These are phyloP conservation scores for Cynara cardunculus DNA, from an alignment of 129 eudicot genomes.

Conservation along the genomic window DNA sequence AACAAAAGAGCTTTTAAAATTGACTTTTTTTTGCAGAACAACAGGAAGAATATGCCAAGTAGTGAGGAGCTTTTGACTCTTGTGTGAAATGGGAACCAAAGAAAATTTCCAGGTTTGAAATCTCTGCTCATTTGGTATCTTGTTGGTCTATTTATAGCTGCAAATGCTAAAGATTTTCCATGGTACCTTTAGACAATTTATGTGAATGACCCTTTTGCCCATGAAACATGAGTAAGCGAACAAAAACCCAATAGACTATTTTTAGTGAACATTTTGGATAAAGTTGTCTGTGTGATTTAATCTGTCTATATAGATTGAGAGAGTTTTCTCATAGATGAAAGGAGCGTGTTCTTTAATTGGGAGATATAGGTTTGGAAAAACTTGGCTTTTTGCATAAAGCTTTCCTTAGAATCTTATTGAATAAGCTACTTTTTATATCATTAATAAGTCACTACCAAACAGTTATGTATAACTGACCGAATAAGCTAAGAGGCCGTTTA, in stretches of 20 bases:
- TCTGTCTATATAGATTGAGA: too few relatives aligned
- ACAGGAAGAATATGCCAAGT: conserved; percentile 4
- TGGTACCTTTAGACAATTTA: not conserved
- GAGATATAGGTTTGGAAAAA: too few relatives aligned
- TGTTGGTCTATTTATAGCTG: conserved; percentile 50
- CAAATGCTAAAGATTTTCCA: conserved; percentile 17
- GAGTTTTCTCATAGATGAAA: too few relatives aligned
- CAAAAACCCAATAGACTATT: not conserved
- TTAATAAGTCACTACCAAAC: too few relatives aligned
- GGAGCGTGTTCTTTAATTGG: too few relatives aligned
- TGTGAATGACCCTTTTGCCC: conserved; percentile 22
- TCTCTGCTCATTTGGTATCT: conserved; percentile 24
- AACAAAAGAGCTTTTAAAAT: not conserved
- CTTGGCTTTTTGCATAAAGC: too few relatives aligned
- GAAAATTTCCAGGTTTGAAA: conserved; percentile 14
- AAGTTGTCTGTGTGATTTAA: too few relatives aligned
- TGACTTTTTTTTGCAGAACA: conserved; percentile 5
- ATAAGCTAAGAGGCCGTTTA: too few relatives aligned
- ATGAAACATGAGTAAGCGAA: not conserved
- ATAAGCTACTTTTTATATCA: too few relatives aligned
- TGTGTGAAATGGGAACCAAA: conserved; percentile 28
- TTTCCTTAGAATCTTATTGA: too few relatives aligned
- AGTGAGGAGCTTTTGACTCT: conserved; percentile 11
- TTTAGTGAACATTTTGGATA: not conserved
- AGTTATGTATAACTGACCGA: too few relatives aligned